Base-by-base conservation (phyloP, 2,329 filamentous ascomycete genomes). In the Fusarium concolor region DNA sequence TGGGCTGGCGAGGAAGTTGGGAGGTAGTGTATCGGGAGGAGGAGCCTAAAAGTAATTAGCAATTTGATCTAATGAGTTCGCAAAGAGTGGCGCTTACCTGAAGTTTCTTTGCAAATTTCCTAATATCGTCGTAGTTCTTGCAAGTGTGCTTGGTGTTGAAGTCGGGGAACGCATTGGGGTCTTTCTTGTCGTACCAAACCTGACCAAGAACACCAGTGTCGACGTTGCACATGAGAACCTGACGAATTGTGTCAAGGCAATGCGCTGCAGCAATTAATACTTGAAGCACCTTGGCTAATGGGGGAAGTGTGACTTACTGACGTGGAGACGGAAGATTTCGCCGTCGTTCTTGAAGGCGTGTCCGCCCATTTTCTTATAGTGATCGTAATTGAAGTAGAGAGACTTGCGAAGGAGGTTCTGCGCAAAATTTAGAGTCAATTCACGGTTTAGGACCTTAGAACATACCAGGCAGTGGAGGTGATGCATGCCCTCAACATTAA, bases 211-310 rank as follows among this genome's bases (percentile, higher is more conserved):
- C 82, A 2, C 83, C 87, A 4, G 86, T 84, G 67, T 90, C 88
- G 20, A 85, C 80, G 28, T 84, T 86, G 75, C 88, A 90, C 86
- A 89, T 89, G 15, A 90, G 79, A 17, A 88, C 85, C 72, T 90
- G 87, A 2, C 87, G 84, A 43, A 90, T 61, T 5, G 85, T 86
- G 65, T 90, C 88, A 31, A 90, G 78, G 60, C 88, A 90, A 62
- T 90, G 87, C 1, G 71, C 72, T 76, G 7, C 3, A 10, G 3
- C 0, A 6, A 18, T 67, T 10, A 63, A 35, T 12, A 37, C 24
- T 10, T 2, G 10, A 18, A 14, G 2, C 2, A 1, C 2, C 3
- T 3, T 18, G 8, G 10, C 10, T 8, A 29, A n/a, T 11, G 10
- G 29, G 1, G 4, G 0, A 2, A 31, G 17, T 39, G 5, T 26